Percentiles rank a stretch among this genome's conserved stretches.
Evolutionary conservation across 768 basidiomycete species (phyloP).

Genomic region (Nidula microcarpa): DNA sequence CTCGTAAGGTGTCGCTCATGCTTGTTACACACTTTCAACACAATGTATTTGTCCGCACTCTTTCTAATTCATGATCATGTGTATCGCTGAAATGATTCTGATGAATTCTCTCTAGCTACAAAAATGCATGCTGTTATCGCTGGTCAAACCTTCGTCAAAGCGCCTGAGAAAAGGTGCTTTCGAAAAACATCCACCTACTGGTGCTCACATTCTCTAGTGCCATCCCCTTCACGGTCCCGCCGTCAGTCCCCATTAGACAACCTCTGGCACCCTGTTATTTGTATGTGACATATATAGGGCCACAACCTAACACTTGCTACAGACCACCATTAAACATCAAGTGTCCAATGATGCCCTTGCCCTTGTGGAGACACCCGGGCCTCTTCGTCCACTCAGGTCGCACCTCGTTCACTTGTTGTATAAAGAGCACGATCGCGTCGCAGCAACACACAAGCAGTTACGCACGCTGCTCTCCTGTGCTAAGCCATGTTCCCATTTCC

Average conservation of each 20-base stretch:
- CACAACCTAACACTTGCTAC: not conserved
- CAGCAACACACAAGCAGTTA: conserved; percentile 99
- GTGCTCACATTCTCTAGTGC: conserved; percentile 86
- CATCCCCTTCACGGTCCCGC: conserved; percentile 96
- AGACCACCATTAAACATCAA: conserved; percentile 90
- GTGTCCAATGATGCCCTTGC: conserved; percentile 65
- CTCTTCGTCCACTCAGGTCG: conserved; percentile 76
- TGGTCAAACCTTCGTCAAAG: conserved; percentile 96
- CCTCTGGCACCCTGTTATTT: conserved; percentile 61
- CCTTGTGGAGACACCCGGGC: conserved; percentile 80
- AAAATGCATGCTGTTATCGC: conserved; percentile 90
- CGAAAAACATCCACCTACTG: conserved; percentile 80
- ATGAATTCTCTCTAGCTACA: conserved; percentile 54
- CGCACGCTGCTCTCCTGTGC: conserved; percentile 97
- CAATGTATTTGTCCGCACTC: too few species aligned
- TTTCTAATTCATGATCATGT: too few species aligned
- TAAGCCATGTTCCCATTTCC: conserved; percentile 18
- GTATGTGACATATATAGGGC: not conserved
- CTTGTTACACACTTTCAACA: too few species aligned
- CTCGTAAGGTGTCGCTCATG: too few species aligned
- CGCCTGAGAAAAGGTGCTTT: conserved; percentile 87
- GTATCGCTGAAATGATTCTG: not conserved
- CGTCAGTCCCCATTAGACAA: conserved; percentile 84
- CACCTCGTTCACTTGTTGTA: conserved; percentile 91
- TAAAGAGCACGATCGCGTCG: conserved; percentile 93